Conservation (phyloP, 2,329 filamentous ascomycete genomes). For the Trichophaea hybrida region DNA sequence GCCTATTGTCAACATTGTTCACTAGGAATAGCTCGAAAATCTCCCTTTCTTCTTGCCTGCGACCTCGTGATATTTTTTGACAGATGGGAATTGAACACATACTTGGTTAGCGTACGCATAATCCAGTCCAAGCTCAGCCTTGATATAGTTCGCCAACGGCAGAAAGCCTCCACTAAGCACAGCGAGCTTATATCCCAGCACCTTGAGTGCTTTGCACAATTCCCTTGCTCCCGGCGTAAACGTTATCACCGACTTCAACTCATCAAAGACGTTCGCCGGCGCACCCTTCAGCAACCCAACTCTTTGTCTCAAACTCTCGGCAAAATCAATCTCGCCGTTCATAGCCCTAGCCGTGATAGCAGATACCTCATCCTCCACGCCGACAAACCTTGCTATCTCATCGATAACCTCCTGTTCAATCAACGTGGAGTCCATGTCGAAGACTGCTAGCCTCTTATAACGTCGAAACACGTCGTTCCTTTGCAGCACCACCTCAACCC, state of each 20-base stretch:
- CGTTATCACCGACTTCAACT: constrained; percentile 58
- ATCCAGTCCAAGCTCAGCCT: constrained; percentile 64
- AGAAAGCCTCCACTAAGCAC: constrained; percentile 88
- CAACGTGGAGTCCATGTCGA: constrained; percentile 97
- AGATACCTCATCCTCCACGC: constrained; percentile 67
- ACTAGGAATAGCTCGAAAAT: background rate
- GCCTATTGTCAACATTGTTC: background rate
- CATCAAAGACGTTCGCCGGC: constrained; percentile 61
- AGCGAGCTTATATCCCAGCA: constrained; percentile 70
- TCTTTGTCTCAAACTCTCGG: constrained; percentile 64
- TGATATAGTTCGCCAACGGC: constrained; percentile 77
- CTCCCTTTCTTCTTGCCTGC: background rate
- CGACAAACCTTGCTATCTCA: constrained; percentile 72
- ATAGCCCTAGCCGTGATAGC: constrained; percentile 86
- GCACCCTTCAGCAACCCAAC: constrained; percentile 71
- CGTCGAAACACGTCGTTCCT: constrained; percentile 57
- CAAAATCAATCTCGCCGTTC: constrained; percentile 90
- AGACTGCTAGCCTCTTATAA: constrained; percentile 76
- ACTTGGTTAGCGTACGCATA: constrained; percentile 80
- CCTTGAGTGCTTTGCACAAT: constrained; percentile 58
- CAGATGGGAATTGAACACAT: constrained; percentile 19
- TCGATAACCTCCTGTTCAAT: constrained; percentile 98
- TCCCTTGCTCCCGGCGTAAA: constrained; percentile 69
- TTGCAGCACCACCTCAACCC: constrained; percentile 70
- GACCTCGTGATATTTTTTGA: background rate